Conservation (phyloP, 352 stramenopile species). For the Globisporangium heterothallicum region DNA sequence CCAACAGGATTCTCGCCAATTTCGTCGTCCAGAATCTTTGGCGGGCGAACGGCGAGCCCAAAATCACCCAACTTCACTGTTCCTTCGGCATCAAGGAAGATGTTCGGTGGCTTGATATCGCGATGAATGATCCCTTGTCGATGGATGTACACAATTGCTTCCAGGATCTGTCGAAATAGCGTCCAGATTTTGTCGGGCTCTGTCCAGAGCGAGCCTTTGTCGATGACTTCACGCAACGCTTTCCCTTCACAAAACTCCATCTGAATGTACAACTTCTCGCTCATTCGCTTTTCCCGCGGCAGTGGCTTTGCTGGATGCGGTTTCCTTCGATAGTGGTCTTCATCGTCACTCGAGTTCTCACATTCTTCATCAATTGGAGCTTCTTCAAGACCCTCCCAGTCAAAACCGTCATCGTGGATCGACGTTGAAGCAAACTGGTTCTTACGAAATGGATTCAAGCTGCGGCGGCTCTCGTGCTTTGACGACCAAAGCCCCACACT, state of each 20-base stretch:
- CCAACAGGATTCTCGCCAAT: constrained; percentile 20
- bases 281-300: constrained; percentile 30
- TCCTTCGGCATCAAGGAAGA: constrained; percentile 91
- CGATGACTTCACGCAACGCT: constrained; percentile 92
- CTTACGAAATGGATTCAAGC: constrained; percentile 21
- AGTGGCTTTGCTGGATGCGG: background rate
- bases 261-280: constrained; percentile 89
- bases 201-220: constrained; percentile 80
- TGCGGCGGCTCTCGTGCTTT: constrained; percentile 49
- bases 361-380: constrained; percentile 24
- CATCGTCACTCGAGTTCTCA: constrained; percentile 24
- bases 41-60: constrained; percentile 86
- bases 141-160: constrained; percentile 95
- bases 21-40: constrained; percentile 47
- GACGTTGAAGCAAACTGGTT: constrained; percentile 4
- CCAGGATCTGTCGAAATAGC: constrained; percentile 92
- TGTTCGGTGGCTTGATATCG: constrained; percentile 91
- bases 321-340: constrained; percentile 14
- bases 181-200: constrained; percentile 91
- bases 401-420: constrained; percentile 54
- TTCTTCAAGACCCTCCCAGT: constrained; percentile 68
- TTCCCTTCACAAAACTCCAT: constrained; percentile 96
- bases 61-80: constrained; percentile 94
- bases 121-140: constrained; percentile 91
- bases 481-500: constrained; percentile 65